A percentile compares a stretch with the other conserved stretches of the same genome.
phyloP scores from a whole-genome alignment of 257 asterid genomes.

The Echites panduratus region DNA sequence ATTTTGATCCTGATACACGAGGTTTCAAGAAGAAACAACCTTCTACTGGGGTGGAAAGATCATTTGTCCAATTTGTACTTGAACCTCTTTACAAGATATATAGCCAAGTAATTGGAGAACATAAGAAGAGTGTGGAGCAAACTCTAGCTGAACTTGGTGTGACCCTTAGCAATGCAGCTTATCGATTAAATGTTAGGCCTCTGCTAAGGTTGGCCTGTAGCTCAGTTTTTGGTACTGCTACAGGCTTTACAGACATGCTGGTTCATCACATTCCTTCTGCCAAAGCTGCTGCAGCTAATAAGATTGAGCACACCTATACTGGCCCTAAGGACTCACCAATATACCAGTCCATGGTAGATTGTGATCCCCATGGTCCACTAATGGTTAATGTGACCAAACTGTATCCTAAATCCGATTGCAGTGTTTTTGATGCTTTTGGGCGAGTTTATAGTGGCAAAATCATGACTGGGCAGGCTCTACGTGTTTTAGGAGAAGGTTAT shows the following conservation, averaged over 20 bases:
- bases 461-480: slow-evolving; percentile 83
- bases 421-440: slow-evolving; percentile 95
- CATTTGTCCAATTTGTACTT: slow-evolving; percentile 92
- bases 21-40: slow-evolving; percentile 82
- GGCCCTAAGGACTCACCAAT: slow-evolving; percentile 75
- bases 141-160: slow-evolving; percentile 91
- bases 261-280: slow-evolving; percentile 97
- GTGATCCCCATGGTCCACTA: slow-evolving; percentile 85
- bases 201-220: slow-evolving; percentile 85
- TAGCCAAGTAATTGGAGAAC: slow-evolving; percentile 97
- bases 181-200: slow-evolving; percentile 86
- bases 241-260: slow-evolving; percentile 96
- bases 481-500: slow-evolving; percentile 96
- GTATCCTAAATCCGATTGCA: slow-evolving; percentile 92
- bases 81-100: slow-evolving; percentile 92
- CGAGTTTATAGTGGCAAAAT: slow-evolving; percentile 95
- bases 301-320: slow-evolving; percentile 83
- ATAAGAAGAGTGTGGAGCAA: slow-evolving; percentile 92
- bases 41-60: slow-evolving; percentile 69
- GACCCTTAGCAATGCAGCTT: slow-evolving; percentile 93
- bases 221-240: slow-evolving; percentile 89
- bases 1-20: slow-evolving; percentile 72
- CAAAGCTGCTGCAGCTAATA: slow-evolving; percentile 73
- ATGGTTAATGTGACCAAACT: slow-evolving; percentile 91
- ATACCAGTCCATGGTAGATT: slow-evolving; percentile 70